These are phyloP conservation scores for Catunica adiposa DNA, from an alignment of 2,329 filamentous ascomycete genomes.

Conservation along the genomic window DNA sequence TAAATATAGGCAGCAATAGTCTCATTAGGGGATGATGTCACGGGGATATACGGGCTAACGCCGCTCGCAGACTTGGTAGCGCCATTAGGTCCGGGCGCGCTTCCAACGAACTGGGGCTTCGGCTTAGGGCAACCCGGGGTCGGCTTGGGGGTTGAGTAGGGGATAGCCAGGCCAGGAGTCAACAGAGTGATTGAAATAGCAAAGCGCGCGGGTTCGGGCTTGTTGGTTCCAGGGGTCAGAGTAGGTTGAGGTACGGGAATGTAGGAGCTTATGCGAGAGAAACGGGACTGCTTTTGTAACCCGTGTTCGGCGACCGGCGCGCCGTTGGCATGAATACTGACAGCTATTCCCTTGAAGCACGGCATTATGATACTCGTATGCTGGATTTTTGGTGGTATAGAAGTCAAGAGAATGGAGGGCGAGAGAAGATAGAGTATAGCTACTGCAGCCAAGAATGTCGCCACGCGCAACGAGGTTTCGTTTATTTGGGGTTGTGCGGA, in stretches of 20 bases:
- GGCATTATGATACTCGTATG: slow-evolving; percentile 40
- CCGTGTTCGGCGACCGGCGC: slow-evolving; percentile 82
- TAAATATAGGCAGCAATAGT: slow-evolving; percentile 98
- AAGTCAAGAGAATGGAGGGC: slow-evolving; percentile 6
- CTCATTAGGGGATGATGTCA: slow-evolving; percentile 87
- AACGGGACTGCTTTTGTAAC: slow-evolving; percentile 81
- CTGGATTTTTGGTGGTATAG: too few species aligned
- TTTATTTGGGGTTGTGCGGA: too few species aligned
- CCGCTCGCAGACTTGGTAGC: slow-evolving; percentile 32
- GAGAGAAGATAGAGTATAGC: too few species aligned
- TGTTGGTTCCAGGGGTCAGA: slow-evolving; percentile 43
- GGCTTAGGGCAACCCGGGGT: slow-evolving; percentile 63
- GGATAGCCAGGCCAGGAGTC: slow-evolving; percentile 73
- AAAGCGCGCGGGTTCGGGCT: slow-evolving; percentile 86
- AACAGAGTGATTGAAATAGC: slow-evolving; percentile 95
- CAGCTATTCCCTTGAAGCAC: slow-evolving; percentile 98
- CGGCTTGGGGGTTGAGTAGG: slow-evolving; percentile 78
- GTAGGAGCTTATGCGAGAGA: slow-evolving; percentile 88
- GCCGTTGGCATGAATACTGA: slow-evolving; percentile 76
- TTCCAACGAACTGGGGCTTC: slow-evolving; percentile 64
- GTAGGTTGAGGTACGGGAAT: slow-evolving; percentile 87
- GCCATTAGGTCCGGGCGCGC: slow-evolving; percentile 40
- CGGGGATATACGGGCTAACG: slow-evolving; percentile 76
- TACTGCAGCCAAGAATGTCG: too few species aligned
- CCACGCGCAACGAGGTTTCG: too few species aligned